Percentiles rank a stretch among this genome's conserved stretches.
Evolutionary conservation across 2,329 filamentous ascomycete genomes (phyloP).

Genomic region (Dothiorella sarmentorum): DNA sequence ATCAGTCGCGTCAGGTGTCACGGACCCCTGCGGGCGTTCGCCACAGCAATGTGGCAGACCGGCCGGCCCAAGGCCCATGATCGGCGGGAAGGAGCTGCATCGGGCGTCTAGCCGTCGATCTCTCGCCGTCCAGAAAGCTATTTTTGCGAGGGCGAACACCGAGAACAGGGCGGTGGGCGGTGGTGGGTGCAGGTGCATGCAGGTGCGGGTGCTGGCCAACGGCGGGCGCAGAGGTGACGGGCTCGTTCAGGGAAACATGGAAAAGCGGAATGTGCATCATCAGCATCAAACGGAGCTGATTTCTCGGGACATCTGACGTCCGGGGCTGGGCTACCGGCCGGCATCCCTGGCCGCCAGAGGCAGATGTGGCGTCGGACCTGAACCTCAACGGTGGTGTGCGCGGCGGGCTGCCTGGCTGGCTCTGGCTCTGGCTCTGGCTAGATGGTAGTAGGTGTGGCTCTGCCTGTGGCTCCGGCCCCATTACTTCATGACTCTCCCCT

Average conservation of each 20-base stretch:
- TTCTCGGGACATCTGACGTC: neutral
- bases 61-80: neutral
- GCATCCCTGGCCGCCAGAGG: conserved; percentile 1
- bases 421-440: too few species aligned
- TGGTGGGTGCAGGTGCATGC: neutral
- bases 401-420: too few species aligned
- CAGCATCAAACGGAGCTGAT: neutral
- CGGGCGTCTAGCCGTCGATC: conserved; percentile 12
- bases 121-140: neutral
- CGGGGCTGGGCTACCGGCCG: neutral
- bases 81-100: conserved; percentile 4
- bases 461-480: too few species aligned
- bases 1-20: conserved; percentile 5
- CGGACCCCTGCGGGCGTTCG: conserved; percentile 7
- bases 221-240: neutral
- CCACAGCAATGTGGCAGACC: conserved; percentile 3
- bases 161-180: too few species aligned
- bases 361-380: conserved; percentile 1
- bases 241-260: neutral
- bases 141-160: conserved; percentile 1
- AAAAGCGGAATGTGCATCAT: conserved; percentile 3
- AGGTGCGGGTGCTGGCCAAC: neutral
- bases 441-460: too few species aligned
- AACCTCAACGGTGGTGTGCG: neutral
- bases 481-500: conserved; percentile 5